Evolutionary conservation across 805 yeast species (phyloP), one percentile per base, ranked within the genome.

Genomic region (Candida chauliodis): DNA sequence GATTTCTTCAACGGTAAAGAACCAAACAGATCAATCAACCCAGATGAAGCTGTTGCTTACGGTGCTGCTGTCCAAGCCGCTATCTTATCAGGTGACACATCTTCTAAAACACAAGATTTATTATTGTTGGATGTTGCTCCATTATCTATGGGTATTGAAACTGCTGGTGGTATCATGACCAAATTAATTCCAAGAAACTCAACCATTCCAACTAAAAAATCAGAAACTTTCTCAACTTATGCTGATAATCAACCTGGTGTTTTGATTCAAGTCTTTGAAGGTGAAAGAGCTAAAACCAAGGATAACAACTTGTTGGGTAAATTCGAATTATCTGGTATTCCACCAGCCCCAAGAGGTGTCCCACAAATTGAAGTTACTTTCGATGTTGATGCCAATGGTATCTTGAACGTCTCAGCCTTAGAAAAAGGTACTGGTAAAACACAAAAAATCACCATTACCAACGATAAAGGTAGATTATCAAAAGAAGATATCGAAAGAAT

Each of bases 41-140:
- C 97, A 55, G 97, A 89, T 77, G 97, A 89, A 75, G 97, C 97
- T 59, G 97, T 89, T 69, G 97, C 97, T 60, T 89, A 89, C 74
- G 96, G 97, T 83, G 97, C 97, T 54, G 96, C 96, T 48, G 96
- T 89, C 53, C 97, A 89, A 76, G 96, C 96, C 52, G 96, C 96
- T 53, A 89, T 89, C 62, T 79, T 89, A 63, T 80, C 96, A 45
- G 97, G 97, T 74, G 96, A 89, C 71, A 82, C 91, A 53, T 89
- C 96, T 29, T 81, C 95, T 46, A 88, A 88, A 84, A 90, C 96
- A 46, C 96, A 89, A 76, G 97, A 89, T 68, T 76, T 89, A 67
- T 75, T 91, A 63, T 78, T 90, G 61, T 79, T 91, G 64, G 98
- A 90, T 79, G 97, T 90, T 66, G 95, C 97, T 59, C 97, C 98